These are phyloP conservation scores for Barnettozyma wickerhamii DNA, from an alignment of 805 yeast genomes.

Conservation along the genomic window DNA sequence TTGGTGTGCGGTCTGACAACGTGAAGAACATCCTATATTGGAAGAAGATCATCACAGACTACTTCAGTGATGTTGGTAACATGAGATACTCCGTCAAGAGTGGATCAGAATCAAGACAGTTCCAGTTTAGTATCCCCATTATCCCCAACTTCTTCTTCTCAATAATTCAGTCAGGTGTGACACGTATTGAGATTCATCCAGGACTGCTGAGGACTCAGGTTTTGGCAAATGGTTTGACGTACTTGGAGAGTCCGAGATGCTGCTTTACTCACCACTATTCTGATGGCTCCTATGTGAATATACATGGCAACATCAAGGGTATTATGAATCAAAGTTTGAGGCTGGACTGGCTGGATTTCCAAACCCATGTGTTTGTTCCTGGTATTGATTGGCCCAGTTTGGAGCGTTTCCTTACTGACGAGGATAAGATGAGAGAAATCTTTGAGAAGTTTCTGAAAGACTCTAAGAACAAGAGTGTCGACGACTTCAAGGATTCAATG, in stretches of 20 bases:
- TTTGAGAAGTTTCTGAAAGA: conserved; percentile 7
- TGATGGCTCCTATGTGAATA: conserved; percentile 68
- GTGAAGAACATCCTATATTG: conserved; percentile 44
- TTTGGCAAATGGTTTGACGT: conserved; percentile 47
- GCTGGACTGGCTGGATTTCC: conserved; percentile 70
- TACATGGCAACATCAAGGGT: conserved; percentile 58
- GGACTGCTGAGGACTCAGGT: conserved; percentile 47
- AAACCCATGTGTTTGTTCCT: conserved; percentile 42
- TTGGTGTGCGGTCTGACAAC: conserved; percentile 40
- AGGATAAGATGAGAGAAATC: conserved; percentile 16
- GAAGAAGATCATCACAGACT: conserved; percentile 44
- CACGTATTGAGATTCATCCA: conserved; percentile 47
- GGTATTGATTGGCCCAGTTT: conserved; percentile 42
- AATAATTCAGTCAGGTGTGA: conserved; percentile 47
- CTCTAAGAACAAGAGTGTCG: background rate
- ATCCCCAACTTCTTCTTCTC: conserved; percentile 61
- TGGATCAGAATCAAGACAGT: conserved; percentile 46
- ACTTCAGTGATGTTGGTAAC: conserved; percentile 48
- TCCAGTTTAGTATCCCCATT: conserved; percentile 59
- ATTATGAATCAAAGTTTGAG: conserved; percentile 57
- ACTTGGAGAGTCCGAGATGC: conserved; percentile 48
- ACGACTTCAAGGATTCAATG: background rate
- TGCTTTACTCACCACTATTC: conserved; percentile 47
- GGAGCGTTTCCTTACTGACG: conserved; percentile 36
- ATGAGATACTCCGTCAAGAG: conserved; percentile 43